Percentiles rank a stretch among this genome's conserved stretches.
phyloP scores from a whole-genome alignment of 805 yeast species.

The Wickerhamomyces hampshirensis region DNA sequence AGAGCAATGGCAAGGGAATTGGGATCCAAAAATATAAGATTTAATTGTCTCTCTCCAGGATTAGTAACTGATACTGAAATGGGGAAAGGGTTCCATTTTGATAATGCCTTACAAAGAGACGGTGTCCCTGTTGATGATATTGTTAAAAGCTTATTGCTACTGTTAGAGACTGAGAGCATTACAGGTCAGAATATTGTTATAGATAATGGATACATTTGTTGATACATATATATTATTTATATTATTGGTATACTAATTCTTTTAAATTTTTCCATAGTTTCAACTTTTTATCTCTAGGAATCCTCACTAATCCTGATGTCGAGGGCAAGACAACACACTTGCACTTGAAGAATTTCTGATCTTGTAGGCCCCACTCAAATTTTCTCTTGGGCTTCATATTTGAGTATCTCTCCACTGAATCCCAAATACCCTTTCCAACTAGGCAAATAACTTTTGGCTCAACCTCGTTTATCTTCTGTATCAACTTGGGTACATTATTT shows the following conservation, averaged over 20 bases:
- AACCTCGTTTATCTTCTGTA: conserved; percentile 35
- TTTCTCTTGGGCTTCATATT: conserved; percentile 25
- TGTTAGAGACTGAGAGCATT: conserved; percentile 20
- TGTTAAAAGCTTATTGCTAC: conserved; percentile 18
- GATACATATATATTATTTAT: conserved; percentile 1
- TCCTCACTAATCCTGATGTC: conserved; percentile 67
- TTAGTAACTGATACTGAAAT: conserved; percentile 63
- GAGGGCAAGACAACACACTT: conserved; percentile 59
- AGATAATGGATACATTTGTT: conserved; percentile 26
- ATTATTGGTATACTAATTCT: conserved; percentile 2
- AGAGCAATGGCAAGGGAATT: conserved; percentile 56
- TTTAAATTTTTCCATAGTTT: conserved; percentile 42
- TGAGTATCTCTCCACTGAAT: conserved; percentile 38
- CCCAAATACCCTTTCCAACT: conserved; percentile 78
- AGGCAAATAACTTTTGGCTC: conserved; percentile 46
- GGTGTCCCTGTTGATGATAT: conserved; percentile 20
- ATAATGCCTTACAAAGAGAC: conserved; percentile 16
- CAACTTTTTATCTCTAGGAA: conserved; percentile 41
- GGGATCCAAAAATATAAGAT: conserved; percentile 46
- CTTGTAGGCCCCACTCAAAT: conserved; percentile 53
- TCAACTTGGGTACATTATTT: conserved; percentile 47
- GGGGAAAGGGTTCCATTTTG: conserved; percentile 24
- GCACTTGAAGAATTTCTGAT: conserved; percentile 11
- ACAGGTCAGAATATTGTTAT: conserved; percentile 29
- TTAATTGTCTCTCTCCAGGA: conserved; percentile 68